Evolutionary conservation across 257 asterid species (phyloP), one percentile per base, ranked within the genome.

Genomic region (Paulownia fortunei): DNA sequence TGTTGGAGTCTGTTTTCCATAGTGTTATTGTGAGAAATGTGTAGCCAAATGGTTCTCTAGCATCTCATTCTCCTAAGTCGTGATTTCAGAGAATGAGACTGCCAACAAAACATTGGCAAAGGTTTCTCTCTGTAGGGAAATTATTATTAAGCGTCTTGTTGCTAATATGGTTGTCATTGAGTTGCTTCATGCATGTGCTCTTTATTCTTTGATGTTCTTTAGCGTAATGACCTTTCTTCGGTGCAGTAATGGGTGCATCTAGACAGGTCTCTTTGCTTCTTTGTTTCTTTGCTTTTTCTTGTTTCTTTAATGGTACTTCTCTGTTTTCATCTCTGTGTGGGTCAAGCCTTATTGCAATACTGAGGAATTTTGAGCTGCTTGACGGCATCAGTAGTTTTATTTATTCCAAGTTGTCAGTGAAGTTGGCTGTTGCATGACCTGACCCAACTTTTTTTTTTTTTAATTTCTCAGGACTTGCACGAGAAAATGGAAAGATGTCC

Each of bases 381-480:
- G 55, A 24, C 16, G 44, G 47, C 60, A 36, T 24, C 60, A 26
- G 18, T 75, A 26, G 49, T n/a, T 56, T 42, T 60, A 65, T 52
- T 39, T 30, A 10, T 56, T 56, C 77, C 30, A 46, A 19, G 23
- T 49, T 34, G 65, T 24, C 55, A 8, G 7, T 67, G 52, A 26
- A 34, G 72, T 61, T 62, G 11, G 66, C 18, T 51, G 36, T 55
- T 59, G 65, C 74, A 61, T 27, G 55, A 47, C 32, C 52, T 77
- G 79, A 77, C 77, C 37, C 6, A 12, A 6, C 26, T 11, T 41
- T 47, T 76, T 61, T 39, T 72, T 54, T 23, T 73, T 59, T 70
- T 69, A 42, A n/a, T n/a, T n/a, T n/a, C n/a, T n/a, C 91, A 94
- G 98, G 79, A 73, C 83, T 82, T 72, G 93, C 96, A 49, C 83